Conservation (phyloP, 2,329 filamentous ascomycete species). For the Microsporum audouinii region DNA sequence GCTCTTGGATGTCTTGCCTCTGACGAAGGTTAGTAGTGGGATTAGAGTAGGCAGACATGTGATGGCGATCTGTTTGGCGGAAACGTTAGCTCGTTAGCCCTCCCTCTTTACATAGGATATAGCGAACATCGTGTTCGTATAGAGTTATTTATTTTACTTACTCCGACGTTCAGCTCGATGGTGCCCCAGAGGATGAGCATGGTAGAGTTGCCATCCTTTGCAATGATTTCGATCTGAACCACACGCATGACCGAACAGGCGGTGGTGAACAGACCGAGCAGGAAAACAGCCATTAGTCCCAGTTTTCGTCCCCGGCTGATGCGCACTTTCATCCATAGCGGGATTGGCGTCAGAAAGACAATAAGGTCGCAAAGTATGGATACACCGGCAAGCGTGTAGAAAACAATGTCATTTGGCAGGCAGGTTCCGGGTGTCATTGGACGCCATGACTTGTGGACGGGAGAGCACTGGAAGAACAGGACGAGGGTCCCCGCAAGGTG, state of each 20-base stretch:
- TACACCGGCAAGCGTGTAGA: conserved; percentile 42
- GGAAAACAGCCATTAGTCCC: conserved; percentile 42
- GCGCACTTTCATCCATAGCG: conserved; percentile 40
- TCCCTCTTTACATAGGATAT: background rate
- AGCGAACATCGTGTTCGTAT: too few species aligned
- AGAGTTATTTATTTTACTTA: conserved; percentile 22
- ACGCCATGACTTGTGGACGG: conserved; percentile 41
- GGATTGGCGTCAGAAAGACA: conserved; percentile 42
- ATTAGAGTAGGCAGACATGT: conserved; percentile 6
- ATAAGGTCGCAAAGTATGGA: conserved; percentile 43
- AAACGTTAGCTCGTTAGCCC: background rate
- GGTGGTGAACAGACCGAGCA: conserved; percentile 45
- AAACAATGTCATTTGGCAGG: conserved; percentile 38
- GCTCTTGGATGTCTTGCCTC: background rate
- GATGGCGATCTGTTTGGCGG: background rate
- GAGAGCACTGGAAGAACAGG: conserved; percentile 42
- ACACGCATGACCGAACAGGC: conserved; percentile 45
- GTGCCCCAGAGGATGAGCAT: conserved; percentile 47
- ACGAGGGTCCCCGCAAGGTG: conserved; percentile 42
- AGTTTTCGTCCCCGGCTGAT: conserved; percentile 40
- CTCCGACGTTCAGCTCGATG: conserved; percentile 48
- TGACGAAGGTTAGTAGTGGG: background rate
- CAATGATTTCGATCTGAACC: conserved; percentile 41
- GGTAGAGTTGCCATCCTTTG: conserved; percentile 44
- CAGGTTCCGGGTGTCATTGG: conserved; percentile 33